A percentile compares a stretch with the other conserved stretches of the same genome.
Conservation (phyloP, 2,329 filamentous ascomycete genomes). For the Fusarium staphyleae region DNA sequence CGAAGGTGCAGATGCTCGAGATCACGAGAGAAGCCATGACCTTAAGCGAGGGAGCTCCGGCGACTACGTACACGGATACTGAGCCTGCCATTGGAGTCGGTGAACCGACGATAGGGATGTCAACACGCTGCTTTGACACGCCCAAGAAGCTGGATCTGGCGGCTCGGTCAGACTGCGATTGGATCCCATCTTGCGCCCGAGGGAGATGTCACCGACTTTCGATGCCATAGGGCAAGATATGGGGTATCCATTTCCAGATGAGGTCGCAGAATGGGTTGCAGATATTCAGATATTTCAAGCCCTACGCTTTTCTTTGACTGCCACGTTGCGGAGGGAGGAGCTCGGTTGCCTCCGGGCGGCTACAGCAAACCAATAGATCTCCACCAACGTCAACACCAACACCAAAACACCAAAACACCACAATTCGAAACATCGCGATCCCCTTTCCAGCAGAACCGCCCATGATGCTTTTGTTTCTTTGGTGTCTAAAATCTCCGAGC, state of each 20-base stretch:
- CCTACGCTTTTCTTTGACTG: slow-evolving; percentile 3
- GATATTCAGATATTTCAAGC: slow-evolving; percentile 6
- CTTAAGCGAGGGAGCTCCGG: slow-evolving; percentile 10
- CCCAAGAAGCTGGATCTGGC: slow-evolving; percentile 13
- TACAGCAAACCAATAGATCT: slow-evolving; percentile 23
- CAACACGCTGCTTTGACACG: slow-evolving; percentile 3
- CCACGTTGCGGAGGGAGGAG: slow-evolving; percentile 28
- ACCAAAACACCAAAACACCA: slow-evolving; percentile 32
- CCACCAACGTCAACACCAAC: slow-evolving; percentile 14
- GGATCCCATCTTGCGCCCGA: slow-evolving; percentile 25
- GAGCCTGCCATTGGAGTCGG: slow-evolving; percentile 23
- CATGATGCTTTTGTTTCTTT: slow-evolving; percentile 6
- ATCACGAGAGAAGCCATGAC: slow-evolving; percentile 25
- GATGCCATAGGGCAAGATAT: slow-evolving; percentile 7
- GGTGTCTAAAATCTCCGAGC: slow-evolving; percentile 15
- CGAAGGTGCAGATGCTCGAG: slow-evolving; percentile 11
- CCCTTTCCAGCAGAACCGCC: slow-evolving; percentile 13
- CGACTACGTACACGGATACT: slow-evolving; percentile 35
- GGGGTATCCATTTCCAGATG: slow-evolving; percentile 3
- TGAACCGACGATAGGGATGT: not conserved
- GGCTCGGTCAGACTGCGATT: slow-evolving; percentile 16
- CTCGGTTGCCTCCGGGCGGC: slow-evolving; percentile 36
- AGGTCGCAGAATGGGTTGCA: slow-evolving; percentile 4
- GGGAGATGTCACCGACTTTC: slow-evolving; percentile 7
- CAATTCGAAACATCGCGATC: slow-evolving; percentile 33